Conservation (phyloP, 345 rosid species). For the Corchorus capsularis region DNA sequence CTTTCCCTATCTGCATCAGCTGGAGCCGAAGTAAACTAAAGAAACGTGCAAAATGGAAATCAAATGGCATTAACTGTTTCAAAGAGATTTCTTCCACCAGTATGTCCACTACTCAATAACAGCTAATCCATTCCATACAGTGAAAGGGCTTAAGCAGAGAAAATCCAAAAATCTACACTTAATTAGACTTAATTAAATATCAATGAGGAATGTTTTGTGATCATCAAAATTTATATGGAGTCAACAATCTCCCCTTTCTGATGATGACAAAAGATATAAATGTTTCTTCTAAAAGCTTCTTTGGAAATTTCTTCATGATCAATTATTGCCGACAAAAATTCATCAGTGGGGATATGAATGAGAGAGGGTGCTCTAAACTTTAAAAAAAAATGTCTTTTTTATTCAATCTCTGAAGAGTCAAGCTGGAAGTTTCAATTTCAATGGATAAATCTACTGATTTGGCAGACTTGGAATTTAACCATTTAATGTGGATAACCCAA, state of each 20-base stretch:
- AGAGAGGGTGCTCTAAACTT: too few relatives aligned
- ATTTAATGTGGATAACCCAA: conserved; percentile 1
- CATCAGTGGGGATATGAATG: background rate
- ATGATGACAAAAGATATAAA: too few relatives aligned
- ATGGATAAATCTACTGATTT: background rate
- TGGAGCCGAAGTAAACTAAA: background rate
- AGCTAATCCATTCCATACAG: background rate
- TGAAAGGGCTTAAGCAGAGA: background rate
- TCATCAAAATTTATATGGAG: too few relatives aligned
- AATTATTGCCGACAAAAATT: too few relatives aligned
- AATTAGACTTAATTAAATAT: too few relatives aligned
- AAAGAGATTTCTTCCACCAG: background rate
- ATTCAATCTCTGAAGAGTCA: too few relatives aligned
- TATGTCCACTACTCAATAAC: background rate
- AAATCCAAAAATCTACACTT: background rate
- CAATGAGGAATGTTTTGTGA: too few relatives aligned
- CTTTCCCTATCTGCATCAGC: background rate
- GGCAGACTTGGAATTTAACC: background rate
- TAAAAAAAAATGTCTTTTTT: too few relatives aligned
- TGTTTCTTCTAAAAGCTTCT: background rate
- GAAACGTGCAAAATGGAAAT: background rate
- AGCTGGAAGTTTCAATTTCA: background rate
- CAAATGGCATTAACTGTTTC: background rate
- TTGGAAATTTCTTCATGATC: background rate
- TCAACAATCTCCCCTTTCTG: too few relatives aligned